phyloP scores from a whole-genome alignment of 192 early-diverging fungal genomes.

The Jimgerdemannia flammicorona region DNA sequence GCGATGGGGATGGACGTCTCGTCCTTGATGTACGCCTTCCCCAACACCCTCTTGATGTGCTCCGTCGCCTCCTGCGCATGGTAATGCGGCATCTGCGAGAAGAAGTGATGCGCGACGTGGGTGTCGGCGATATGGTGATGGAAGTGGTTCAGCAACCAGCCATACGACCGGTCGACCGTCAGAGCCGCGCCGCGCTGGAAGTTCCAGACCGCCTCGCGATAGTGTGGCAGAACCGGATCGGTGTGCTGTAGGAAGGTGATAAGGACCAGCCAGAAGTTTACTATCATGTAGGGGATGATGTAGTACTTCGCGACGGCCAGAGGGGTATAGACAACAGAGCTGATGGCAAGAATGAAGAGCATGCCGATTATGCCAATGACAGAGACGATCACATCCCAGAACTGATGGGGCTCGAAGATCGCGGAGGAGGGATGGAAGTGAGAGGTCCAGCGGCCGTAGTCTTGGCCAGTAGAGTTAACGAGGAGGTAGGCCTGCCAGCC shows the following conservation, averaged over 20 bases:
- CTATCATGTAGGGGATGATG: constrained; percentile 82
- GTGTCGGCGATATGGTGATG: constrained; percentile 82
- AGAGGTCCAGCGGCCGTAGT: constrained; percentile 68
- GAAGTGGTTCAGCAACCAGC: constrained; percentile 79
- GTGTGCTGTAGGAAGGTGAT: constrained; percentile 97
- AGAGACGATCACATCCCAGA: constrained; percentile 65
- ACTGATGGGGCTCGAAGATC: constrained; percentile 78
- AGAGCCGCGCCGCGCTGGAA: constrained; percentile 88
- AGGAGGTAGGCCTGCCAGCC: constrained; percentile 92
- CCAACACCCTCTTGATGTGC: constrained; percentile 76
- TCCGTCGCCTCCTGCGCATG: constrained; percentile 85
- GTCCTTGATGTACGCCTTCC: constrained; percentile 78
- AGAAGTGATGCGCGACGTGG: constrained; percentile 94
- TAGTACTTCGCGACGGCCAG: constrained; percentile 80
- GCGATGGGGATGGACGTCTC: constrained; percentile 62
- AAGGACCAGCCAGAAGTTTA: constrained; percentile 93
- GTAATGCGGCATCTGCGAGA: constrained; percentile 97
- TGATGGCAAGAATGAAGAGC: constrained; percentile 39
- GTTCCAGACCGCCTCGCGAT: constrained; percentile 77
- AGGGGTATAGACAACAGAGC: constrained; percentile 48
- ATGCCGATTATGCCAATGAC: constrained; percentile 61
- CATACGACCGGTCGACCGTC: constrained; percentile 89
- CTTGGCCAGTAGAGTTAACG: constrained; percentile 75
- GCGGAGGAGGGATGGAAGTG: constrained; percentile 85
- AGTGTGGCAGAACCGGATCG: constrained; percentile 83